Conservation (phyloP, 352 stramenopile genomes). For the Phytophthora brassicae region DNA sequence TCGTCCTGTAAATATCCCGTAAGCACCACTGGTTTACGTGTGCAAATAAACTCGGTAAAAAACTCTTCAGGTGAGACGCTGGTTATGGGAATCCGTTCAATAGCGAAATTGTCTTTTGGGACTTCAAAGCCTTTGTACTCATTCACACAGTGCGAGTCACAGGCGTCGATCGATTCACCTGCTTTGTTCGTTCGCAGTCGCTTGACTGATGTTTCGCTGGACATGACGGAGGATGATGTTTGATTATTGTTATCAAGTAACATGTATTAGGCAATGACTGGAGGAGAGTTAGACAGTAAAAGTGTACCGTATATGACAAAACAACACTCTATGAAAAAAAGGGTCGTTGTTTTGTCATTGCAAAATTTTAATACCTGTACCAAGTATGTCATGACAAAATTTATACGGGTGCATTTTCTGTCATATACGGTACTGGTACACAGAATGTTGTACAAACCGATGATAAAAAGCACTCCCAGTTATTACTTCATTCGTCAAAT, state of each 20-base stretch:
- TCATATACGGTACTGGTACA: no score
- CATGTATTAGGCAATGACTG: slow-evolving; percentile 32
- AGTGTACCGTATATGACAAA: no score
- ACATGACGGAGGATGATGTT: slow-evolving; percentile 15
- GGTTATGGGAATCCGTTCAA: slow-evolving; percentile 56
- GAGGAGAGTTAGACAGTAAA: slow-evolving; percentile 23
- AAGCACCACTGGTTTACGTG: slow-evolving; percentile 82
- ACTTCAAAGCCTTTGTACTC: slow-evolving; percentile 64
- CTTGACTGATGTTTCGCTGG: slow-evolving; percentile 30
- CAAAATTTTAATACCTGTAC: no score
- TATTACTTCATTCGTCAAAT: no score
- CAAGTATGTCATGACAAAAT: no score
- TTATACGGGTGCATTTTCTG: no score
- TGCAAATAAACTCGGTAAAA: slow-evolving; percentile 76
- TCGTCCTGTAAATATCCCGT: slow-evolving; percentile 59
- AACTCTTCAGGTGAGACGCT: slow-evolving; percentile 70
- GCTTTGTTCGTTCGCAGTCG: slow-evolving; percentile 42
- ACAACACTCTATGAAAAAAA: no score
- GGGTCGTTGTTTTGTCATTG: no score
- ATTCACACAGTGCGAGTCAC: slow-evolving; percentile 38
- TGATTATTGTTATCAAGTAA: slow-evolving; percentile 25
- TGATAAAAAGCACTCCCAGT: no score
- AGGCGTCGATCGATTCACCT: slow-evolving; percentile 12
- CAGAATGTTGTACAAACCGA: no score
- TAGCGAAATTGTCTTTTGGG: slow-evolving; percentile 38